phyloP scores from a whole-genome alignment of 169 alveolate species.

The Plasmodium vinckei region DNA sequence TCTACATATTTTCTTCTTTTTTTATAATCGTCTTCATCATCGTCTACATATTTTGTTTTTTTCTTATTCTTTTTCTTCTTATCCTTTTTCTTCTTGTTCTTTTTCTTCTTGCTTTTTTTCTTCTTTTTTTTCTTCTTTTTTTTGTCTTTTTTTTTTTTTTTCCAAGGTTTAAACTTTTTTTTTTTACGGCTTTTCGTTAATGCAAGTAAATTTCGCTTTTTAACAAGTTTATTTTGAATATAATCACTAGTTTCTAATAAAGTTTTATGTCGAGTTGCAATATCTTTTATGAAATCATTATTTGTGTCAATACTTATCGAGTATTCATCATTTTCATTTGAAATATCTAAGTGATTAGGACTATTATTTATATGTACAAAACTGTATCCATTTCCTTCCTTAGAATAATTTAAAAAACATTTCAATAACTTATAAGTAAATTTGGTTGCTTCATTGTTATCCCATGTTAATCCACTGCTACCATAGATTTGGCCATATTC shows the following conservation, averaged over 20 bases:
- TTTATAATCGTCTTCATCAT: not conserved
- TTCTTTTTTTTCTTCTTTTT: not conserved
- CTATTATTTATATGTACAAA: too few relatives aligned
- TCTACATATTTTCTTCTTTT: not conserved
- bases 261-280: too few relatives aligned
- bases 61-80: not conserved
- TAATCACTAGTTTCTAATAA: too few relatives aligned
- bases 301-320: too few relatives aligned
- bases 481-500: not conserved
- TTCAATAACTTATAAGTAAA: too few relatives aligned
- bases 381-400: too few relatives aligned
- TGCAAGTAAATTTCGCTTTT: conserved; percentile 14
- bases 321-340: too few relatives aligned
- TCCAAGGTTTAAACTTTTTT: not conserved
- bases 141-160: conserved; percentile 4
- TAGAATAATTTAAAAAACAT: too few relatives aligned
- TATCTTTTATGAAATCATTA: too few relatives aligned
- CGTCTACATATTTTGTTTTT: not conserved
- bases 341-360: too few relatives aligned
- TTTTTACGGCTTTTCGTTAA: conserved; percentile 10
- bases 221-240: not conserved
- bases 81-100: not conserved
- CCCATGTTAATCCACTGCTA: not conserved
- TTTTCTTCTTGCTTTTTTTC: not conserved
- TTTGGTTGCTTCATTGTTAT: too few relatives aligned